Conservation (phyloP, 371 early-diverging fungal genomes). For the Syncephalastrum sp. region DNA sequence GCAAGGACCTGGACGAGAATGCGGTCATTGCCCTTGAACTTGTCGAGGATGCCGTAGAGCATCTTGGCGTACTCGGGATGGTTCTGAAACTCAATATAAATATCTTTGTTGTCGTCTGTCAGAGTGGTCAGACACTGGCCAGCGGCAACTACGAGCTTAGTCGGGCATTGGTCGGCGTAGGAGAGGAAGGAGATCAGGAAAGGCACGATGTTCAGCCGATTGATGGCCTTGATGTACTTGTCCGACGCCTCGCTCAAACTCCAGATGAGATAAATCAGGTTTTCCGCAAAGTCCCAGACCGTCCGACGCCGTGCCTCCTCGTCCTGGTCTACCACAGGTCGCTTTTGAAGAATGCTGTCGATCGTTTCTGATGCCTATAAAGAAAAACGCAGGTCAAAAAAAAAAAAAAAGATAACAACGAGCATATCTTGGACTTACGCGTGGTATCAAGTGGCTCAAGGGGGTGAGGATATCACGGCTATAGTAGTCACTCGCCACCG, state of each 20-base stretch:
- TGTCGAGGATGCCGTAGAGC: conserved; percentile 45
- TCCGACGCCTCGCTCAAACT: conserved; percentile 70
- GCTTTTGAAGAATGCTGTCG: conserved; percentile 47
- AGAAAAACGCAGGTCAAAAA: neutral
- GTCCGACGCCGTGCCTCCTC: conserved; percentile 56
- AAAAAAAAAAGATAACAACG: neutral
- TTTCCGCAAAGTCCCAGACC: conserved; percentile 73
- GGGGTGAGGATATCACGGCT: conserved; percentile 65
- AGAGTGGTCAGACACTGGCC: conserved; percentile 84
- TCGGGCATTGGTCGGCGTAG: conserved; percentile 61
- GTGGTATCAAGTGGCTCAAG: conserved; percentile 46
- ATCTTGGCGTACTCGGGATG: conserved; percentile 58
- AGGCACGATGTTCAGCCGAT: conserved; percentile 59
- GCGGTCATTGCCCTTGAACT: conserved; percentile 41
- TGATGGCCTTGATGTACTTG: conserved; percentile 62
- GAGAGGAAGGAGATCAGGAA: conserved; percentile 71
- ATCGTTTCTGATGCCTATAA: conserved; percentile 39
- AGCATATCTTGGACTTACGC: conserved; percentile 21
- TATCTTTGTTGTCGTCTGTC: conserved; percentile 75
- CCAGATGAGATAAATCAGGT: conserved; percentile 72
- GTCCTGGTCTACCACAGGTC: conserved; percentile 41
- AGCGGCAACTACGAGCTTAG: conserved; percentile 65
- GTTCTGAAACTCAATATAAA: conserved; percentile 57
- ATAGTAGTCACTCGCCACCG: conserved; percentile 67
- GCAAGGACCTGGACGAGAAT: conserved; percentile 54